phyloP scores from a whole-genome alignment of 2,329 filamentous ascomycete genomes.

The Apiospora sp. region DNA sequence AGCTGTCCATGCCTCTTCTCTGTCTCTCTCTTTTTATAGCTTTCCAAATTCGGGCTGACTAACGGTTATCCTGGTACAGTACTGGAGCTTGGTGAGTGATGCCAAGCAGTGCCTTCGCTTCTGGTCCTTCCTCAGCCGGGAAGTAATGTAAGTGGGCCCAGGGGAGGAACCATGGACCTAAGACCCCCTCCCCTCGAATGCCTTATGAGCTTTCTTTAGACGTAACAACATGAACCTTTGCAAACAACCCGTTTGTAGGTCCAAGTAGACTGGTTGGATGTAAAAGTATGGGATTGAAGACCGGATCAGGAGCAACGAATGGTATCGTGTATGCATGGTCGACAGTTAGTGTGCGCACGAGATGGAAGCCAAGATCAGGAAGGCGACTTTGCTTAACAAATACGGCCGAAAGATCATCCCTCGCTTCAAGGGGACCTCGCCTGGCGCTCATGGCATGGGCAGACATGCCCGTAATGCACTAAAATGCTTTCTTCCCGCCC shows the following conservation, averaged over 20 bases:
- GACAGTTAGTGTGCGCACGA: neutral
- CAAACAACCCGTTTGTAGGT: no score
- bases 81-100: conserved; percentile 5
- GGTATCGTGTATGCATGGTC: neutral
- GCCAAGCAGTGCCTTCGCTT: conserved; percentile 17
- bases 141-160: conserved; percentile 10
- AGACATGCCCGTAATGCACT: neutral
- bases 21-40: neutral
- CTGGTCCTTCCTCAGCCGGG: conserved; percentile 14
- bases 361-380: neutral
- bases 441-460: neutral
- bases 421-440: neutral
- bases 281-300: neutral
- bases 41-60: neutral
- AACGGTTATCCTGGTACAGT: conserved; percentile 14
- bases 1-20: neutral
- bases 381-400: neutral
- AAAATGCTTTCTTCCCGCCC: neutral
- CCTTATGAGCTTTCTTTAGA: no score
- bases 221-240: no score
- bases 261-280: no score
- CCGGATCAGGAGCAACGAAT: neutral
- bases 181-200: neutral
- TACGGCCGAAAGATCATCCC: neutral
- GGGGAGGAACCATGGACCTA: neutral